Conservation (phyloP, 2,329 filamentous ascomycete genomes). For the Domatiomyces globalis region DNA sequence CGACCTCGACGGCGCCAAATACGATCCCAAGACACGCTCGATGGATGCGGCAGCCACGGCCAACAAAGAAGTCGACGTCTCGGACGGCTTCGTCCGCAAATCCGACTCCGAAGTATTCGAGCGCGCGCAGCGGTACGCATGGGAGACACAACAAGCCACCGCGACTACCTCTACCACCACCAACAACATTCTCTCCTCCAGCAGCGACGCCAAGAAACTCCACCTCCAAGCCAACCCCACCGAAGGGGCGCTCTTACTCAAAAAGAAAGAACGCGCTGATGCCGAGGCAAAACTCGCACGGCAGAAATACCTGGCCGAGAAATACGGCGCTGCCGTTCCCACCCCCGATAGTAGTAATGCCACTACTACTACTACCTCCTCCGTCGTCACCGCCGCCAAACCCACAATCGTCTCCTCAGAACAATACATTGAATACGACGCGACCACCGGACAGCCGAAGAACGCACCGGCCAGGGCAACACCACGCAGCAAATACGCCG, state of each 20-base stretch:
- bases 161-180: not conserved
- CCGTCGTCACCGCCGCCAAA: not conserved
- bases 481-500: conserved; percentile 77
- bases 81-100: conserved; percentile 75
- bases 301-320: conserved; percentile 58
- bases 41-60: conserved; percentile 61
- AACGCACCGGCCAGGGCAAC: conserved; percentile 22
- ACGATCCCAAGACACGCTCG: conserved; percentile 87
- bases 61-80: conserved; percentile 70
- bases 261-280: conserved; percentile 62
- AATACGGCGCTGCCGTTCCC: conserved; percentile 61
- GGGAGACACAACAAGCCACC: conserved; percentile 72
- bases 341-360: conserved; percentile 47
- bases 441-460: conserved; percentile 61
- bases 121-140: conserved; percentile 74
- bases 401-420: conserved; percentile 36
- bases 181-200: not conserved
- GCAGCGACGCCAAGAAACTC: conserved; percentile 55
- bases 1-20: conserved; percentile 90
- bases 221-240: conserved; percentile 96
- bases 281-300: conserved; percentile 54
- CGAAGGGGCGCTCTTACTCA: conserved; percentile 69
- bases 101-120: conserved; percentile 81
- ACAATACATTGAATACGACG: conserved; percentile 80
- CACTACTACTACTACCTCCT: not conserved